A percentile compares a stretch with the other conserved stretches of the same genome.
Evolutionary conservation across 208 protist genomes (phyloP).

Genomic region (Leishmania major): DNA sequence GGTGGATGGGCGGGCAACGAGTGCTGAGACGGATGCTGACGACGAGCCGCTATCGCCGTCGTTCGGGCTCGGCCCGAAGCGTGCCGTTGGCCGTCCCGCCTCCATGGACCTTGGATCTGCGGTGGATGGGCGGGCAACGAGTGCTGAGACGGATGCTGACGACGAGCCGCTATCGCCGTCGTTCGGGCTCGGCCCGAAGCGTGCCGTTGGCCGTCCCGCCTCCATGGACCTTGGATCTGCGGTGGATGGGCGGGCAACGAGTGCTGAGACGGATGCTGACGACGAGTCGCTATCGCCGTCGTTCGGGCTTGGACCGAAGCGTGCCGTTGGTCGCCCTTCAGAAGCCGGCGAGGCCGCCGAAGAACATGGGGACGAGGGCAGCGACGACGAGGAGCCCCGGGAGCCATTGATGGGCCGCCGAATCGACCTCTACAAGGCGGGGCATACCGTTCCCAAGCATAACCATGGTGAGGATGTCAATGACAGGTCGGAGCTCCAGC

Average conservation of each 20-base stretch:
- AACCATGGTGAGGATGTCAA: too few relatives aligned
- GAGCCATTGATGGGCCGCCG: too few relatives aligned
- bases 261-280: neutral
- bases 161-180: neutral
- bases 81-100: too few relatives aligned
- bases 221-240: neutral
- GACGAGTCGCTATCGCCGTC: neutral
- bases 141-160: neutral
- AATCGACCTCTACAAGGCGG: too few relatives aligned
- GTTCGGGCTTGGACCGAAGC: neutral
- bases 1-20: neutral
- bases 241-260: neutral
- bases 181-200: neutral
- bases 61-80: neutral
- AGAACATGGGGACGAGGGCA: neutral
- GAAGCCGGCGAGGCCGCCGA: too few relatives aligned
- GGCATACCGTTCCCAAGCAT: too few relatives aligned
- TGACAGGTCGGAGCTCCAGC: too few relatives aligned
- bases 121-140: neutral
- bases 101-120: neutral
- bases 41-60: neutral
- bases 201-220: too few relatives aligned
- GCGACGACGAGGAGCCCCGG: neutral
- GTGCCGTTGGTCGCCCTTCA: constrained; percentile 6
- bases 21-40: neutral